A percentile compares a stretch with the other conserved stretches of the same genome.
phyloP scores from a whole-genome alignment of 768 basidiomycete species.

The Boletus sp. region DNA sequence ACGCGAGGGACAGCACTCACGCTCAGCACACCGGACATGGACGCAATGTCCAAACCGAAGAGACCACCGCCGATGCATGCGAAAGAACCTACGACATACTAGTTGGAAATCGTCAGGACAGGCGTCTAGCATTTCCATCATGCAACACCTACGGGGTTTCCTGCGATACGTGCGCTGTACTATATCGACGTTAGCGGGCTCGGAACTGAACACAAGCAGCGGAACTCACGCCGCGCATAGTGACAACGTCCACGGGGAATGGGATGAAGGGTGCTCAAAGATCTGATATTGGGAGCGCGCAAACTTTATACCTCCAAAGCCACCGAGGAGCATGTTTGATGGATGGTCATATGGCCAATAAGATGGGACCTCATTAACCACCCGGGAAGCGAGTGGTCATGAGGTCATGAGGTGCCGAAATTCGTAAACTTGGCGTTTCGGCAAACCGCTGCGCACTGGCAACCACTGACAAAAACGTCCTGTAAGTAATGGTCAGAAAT shows the following conservation, averaged over 20 bases:
- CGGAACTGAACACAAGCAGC: not conserved
- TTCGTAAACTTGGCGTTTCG: not conserved
- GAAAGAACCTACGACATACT: constrained; percentile 79
- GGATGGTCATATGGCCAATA: not conserved
- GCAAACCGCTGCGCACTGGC: not conserved
- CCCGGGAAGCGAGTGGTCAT: not conserved
- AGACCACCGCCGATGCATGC: constrained; percentile 80
- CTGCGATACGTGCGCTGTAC: constrained; percentile 56
- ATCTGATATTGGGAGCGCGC: not conserved
- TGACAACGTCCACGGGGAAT: not conserved
- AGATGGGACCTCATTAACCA: not conserved
- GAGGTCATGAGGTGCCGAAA: constrained; percentile 1
- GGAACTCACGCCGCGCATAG: constrained; percentile 28
- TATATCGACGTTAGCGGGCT: constrained; percentile 21
- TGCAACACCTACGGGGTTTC: constrained; percentile 47
- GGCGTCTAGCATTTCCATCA: not conserved
- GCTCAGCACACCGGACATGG: constrained; percentile 74
- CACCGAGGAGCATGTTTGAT: not conserved
- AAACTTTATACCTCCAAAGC: constrained; percentile 12
- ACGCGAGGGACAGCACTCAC: constrained; percentile 30
- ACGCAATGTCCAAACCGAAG: constrained; percentile 80
- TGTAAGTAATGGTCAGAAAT: not conserved
- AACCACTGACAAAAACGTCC: not conserved
- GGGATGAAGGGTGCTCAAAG: not conserved
- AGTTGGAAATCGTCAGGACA: constrained; percentile 9